These are phyloP conservation scores for Tillandsia leiboldiana DNA, from an alignment of 176 grass and related monocot species.

Conservation along the genomic window DNA sequence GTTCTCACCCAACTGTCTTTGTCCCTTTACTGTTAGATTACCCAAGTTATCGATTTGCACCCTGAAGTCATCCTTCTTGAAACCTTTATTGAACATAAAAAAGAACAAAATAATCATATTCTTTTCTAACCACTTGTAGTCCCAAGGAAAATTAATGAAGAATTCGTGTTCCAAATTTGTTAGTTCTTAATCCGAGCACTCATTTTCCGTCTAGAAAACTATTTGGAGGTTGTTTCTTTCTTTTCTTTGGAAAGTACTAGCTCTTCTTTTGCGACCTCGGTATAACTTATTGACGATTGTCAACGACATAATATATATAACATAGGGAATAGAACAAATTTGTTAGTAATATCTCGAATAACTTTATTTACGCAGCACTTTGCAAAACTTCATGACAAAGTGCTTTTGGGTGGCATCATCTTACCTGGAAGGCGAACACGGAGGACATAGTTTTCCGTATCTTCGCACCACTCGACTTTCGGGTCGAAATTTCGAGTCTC, in stretches of 20 bases:
- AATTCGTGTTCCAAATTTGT: neutral
- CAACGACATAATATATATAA: too few relatives aligned
- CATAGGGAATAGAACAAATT: neutral
- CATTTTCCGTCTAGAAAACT: neutral
- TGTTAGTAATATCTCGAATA: neutral
- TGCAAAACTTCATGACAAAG: neutral
- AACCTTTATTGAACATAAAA: constrained; percentile 24
- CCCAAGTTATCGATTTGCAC: constrained; percentile 34
- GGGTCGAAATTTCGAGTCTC: constrained; percentile 25
- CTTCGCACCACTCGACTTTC: constrained; percentile 15
- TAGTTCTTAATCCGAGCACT: neutral
- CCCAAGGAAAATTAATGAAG: neutral
- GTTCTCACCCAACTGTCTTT: constrained; percentile 13
- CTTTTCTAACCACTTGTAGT: too few relatives aligned
- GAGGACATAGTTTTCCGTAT: constrained; percentile 9
- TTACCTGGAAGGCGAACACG: constrained; percentile 46
- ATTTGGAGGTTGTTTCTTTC: too few relatives aligned
- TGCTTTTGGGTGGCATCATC: neutral
- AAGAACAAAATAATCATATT: neutral
- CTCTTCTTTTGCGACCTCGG: too few relatives aligned
- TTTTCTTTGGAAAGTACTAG: too few relatives aligned
- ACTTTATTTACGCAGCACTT: neutral
- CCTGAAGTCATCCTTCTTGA: constrained; percentile 49
- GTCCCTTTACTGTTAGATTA: constrained; percentile 35
- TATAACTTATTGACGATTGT: too few relatives aligned